Evolutionary conservation across 257 asterid genomes (phyloP).

Genomic region (Fraxinus anomala): DNA sequence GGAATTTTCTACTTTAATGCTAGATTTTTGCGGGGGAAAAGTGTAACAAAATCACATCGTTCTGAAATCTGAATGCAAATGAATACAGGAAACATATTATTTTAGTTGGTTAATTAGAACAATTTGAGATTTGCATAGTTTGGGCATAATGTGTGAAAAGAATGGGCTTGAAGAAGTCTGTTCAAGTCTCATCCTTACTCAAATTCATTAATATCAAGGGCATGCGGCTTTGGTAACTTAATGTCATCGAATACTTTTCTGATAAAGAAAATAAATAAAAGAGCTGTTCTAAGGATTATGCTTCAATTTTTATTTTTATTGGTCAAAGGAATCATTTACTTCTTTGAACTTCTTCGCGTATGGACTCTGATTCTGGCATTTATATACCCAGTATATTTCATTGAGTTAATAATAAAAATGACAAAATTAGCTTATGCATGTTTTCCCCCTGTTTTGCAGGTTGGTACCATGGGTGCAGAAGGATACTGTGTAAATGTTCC

Average conservation of each 20-base stretch:
- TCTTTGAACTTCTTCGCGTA: conserved; percentile 1
- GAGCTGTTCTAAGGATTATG: conserved; percentile 9
- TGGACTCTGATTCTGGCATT: not conserved
- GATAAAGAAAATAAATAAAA: not conserved
- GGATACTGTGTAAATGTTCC: conserved; percentile 96
- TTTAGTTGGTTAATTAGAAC: too few species aligned
- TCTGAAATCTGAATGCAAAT: too few species aligned
- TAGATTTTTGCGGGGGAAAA: not conserved
- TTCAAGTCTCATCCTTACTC: conserved; percentile 19
- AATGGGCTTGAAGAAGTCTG: conserved; percentile 16
- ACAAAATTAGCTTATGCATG: not conserved
- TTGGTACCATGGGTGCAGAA: conserved; percentile 89
- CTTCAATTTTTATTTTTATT: conserved; percentile 12
- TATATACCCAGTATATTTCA: not conserved
- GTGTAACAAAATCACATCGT: not conserved
- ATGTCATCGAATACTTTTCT: conserved; percentile 5
- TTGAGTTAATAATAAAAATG: not conserved
- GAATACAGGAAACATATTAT: too few species aligned
- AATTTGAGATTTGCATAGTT: not conserved
- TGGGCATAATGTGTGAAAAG: conserved; percentile 9
- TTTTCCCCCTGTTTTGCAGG: conserved; percentile 45
- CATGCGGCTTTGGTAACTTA: conserved; percentile 10
- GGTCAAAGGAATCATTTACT: conserved; percentile 1
- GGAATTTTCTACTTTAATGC: not conserved
- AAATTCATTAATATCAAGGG: conserved; percentile 19